Percentiles rank a stretch among this genome's conserved stretches.
phyloP scores from a whole-genome alignment of 257 asterid genomes.

The Buddleja alternifolia region DNA sequence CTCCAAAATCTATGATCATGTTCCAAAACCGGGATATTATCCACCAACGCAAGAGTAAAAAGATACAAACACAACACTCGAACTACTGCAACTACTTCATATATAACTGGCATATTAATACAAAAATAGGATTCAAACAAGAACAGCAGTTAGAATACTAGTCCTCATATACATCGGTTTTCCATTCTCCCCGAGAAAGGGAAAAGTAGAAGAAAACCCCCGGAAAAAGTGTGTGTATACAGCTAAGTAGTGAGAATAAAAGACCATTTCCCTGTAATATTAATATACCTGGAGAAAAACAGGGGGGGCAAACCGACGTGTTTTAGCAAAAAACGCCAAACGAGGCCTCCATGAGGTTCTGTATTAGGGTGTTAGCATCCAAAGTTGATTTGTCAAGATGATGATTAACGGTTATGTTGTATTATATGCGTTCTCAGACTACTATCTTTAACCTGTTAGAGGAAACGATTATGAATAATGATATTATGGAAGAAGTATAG shows the following conservation, averaged over 20 bases:
- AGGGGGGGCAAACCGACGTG: slow-evolving; percentile 30
- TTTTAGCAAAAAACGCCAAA: slow-evolving; percentile 47
- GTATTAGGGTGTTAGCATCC: slow-evolving; percentile 49
- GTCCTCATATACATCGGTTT: slow-evolving; percentile 50
- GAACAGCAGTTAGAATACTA: slow-evolving; percentile 32
- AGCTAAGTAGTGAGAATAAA: slow-evolving; percentile 47
- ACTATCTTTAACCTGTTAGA: slow-evolving; percentile 46
- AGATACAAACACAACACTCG: too few relatives aligned
- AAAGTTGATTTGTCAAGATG: slow-evolving; percentile 44
- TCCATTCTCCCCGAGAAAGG: slow-evolving; percentile 27
- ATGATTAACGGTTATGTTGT: slow-evolving; percentile 46
- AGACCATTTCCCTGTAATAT: slow-evolving; percentile 52
- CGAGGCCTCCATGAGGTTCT: slow-evolving; percentile 47
- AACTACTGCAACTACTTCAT: neutral
- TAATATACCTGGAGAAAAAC: slow-evolving; percentile 42
- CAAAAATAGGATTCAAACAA: slow-evolving; percentile 29
- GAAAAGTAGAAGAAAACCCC: slow-evolving; percentile 4
- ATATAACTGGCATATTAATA: slow-evolving; percentile 16
- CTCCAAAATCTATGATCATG: too few relatives aligned
- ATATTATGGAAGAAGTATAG: neutral
- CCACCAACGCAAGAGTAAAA: too few relatives aligned
- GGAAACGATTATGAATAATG: neutral
- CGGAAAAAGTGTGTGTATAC: slow-evolving; percentile 34
- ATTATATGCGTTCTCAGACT: slow-evolving; percentile 57
- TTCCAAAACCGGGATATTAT: too few relatives aligned